Percentiles rank a stretch among this genome's conserved stretches.
phyloP scores from a whole-genome alignment of 768 basidiomycete species.

The Macrolepiota albuminosa region DNA sequence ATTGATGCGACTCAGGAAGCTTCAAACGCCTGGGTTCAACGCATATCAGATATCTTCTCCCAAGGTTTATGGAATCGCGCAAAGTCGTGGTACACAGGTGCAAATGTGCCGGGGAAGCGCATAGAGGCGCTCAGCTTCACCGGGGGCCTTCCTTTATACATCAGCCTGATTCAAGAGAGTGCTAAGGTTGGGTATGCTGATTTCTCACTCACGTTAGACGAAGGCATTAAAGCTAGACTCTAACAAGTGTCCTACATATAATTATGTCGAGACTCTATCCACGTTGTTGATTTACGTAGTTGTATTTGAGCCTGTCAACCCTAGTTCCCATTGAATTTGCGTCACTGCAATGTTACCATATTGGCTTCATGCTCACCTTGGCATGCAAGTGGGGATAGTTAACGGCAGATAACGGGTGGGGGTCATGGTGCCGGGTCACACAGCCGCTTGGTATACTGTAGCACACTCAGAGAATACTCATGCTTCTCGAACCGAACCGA shows the following conservation, averaged over 20 bases:
- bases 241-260: neutral
- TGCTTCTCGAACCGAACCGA: too few species aligned
- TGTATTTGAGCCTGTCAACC: too few species aligned
- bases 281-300: neutral
- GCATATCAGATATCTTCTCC: conserved; percentile 13
- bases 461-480: too few species aligned
- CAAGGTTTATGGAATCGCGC: conserved; percentile 13
- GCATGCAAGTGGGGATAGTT: too few species aligned
- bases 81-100: conserved; percentile 22
- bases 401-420: too few species aligned
- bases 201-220: conserved; percentile 2
- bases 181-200: conserved; percentile 15
- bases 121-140: conserved; percentile 19
- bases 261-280: neutral
- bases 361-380: too few species aligned
- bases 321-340: too few species aligned
- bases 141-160: conserved; percentile 19
- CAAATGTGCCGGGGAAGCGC: conserved; percentile 21
- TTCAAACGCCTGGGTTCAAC: conserved; percentile 9
- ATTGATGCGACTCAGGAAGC: conserved; percentile 12
- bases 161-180: conserved; percentile 10
- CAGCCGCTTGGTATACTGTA: too few species aligned
- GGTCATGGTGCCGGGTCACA: too few species aligned
- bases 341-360: too few species aligned
- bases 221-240: neutral